A percentile compares a stretch with the other conserved stretches of the same genome.
phyloP scores from a whole-genome alignment of 768 basidiomycete genomes.

The Tylopilus sp. region DNA sequence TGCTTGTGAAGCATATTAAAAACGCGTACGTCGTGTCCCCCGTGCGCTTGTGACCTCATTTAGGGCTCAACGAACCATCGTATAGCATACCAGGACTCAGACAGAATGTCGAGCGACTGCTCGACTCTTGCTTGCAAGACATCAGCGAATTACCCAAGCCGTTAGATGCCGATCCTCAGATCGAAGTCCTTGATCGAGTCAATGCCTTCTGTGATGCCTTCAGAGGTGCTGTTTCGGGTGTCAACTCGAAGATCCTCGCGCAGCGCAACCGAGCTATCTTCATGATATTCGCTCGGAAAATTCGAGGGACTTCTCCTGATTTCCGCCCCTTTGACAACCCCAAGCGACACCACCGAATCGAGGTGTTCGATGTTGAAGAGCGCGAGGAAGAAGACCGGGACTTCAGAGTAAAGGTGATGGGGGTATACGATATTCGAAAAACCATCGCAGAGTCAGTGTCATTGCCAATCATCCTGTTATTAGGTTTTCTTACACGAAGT shows the following conservation, averaged over 20 bases:
- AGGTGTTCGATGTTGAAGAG: conserved; percentile 11
- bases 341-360: conserved; percentile 7
- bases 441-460: conserved; percentile 34
- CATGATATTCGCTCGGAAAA: conserved; percentile 29
- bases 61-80: not conserved
- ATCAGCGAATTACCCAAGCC: conserved; percentile 40
- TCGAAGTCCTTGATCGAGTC: conserved; percentile 44
- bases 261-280: conserved; percentile 36
- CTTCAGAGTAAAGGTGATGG: conserved; percentile 17
- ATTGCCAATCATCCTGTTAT: not conserved
- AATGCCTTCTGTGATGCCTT: too few relatives aligned
- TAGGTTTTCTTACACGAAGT: not conserved
- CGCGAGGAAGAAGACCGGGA: not conserved
- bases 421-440: conserved; percentile 32
- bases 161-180: conserved; percentile 37
- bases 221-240: too few relatives aligned
- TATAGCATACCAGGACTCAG: conserved; percentile 47
- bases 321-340: conserved; percentile 34
- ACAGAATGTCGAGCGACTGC: conserved; percentile 36
- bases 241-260: too few relatives aligned
- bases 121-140: conserved; percentile 33
- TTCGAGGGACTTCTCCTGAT: conserved; percentile 44
- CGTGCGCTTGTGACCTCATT: not conserved
- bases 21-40: conserved; percentile 40
- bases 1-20: conserved; percentile 53